phyloP scores from a whole-genome alignment of 371 early-diverging fungal genomes.

The Parasitella parasitica region DNA sequence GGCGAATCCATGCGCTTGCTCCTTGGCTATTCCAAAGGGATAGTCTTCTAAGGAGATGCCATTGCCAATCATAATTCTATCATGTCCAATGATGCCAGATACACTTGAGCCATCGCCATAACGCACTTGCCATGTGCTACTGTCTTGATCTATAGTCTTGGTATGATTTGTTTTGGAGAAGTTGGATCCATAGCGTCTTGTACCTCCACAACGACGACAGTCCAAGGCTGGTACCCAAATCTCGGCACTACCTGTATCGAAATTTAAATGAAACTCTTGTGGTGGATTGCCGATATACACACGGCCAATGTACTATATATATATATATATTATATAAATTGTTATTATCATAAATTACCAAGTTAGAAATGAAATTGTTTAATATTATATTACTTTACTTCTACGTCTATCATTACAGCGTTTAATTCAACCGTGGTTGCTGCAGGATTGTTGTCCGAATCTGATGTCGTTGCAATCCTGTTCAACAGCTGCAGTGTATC shows the following conservation, averaged over 20 bases:
- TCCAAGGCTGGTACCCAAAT: conserved; percentile 36
- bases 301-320: conserved; percentile 42
- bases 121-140: conserved; percentile 20
- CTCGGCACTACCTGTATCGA: conserved; percentile 60
- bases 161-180: not conserved
- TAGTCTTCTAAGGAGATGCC: conserved; percentile 8
- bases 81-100: conserved; percentile 33
- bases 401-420: not conserved
- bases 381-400: not conserved
- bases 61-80: conserved; percentile 35
- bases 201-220: conserved; percentile 32
- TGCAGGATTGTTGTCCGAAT: not conserved
- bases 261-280: conserved; percentile 57
- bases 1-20: not conserved
- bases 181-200: not conserved
- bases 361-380: not conserved
- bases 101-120: conserved; percentile 54
- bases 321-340: no score
- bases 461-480: not conserved
- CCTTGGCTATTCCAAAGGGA: conserved; percentile 23
- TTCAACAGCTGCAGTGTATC: not conserved
- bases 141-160: not conserved
- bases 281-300: conserved; percentile 55
- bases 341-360: no score
- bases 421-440: not conserved